phyloP scores from a whole-genome alignment of 805 yeast species.

The Candida ponderosae region DNA sequence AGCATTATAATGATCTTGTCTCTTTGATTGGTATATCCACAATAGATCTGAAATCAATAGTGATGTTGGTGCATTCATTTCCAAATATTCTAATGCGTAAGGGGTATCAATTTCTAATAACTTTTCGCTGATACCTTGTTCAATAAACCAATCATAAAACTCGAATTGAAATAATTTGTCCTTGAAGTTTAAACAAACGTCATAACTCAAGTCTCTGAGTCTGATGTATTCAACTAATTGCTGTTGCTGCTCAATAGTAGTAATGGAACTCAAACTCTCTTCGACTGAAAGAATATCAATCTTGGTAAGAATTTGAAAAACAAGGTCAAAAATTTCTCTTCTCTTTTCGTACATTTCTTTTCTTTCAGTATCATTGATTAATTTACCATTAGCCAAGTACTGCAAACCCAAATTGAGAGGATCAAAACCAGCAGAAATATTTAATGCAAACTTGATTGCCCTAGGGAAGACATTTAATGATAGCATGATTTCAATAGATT shows the following conservation, averaged over 20 bases:
- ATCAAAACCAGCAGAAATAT: constrained; percentile 65
- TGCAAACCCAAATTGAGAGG: constrained; percentile 50
- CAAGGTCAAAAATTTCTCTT: constrained; percentile 54
- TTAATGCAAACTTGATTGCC: constrained; percentile 75
- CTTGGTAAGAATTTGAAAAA: constrained; percentile 67
- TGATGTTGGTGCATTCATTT: constrained; percentile 54
- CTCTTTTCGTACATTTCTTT: constrained; percentile 44
- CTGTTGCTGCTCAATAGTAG: constrained; percentile 18
- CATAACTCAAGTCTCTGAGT: constrained; percentile 65
- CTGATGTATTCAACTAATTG: constrained; percentile 36
- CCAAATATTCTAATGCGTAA: constrained; percentile 68
- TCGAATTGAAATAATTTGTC: constrained; percentile 90
- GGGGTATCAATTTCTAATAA: constrained; percentile 77
- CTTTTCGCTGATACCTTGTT: constrained; percentile 69
- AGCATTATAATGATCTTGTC: constrained; percentile 73
- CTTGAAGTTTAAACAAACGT: constrained; percentile 59
- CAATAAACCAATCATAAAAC: constrained; percentile 86
- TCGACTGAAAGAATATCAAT: constrained; percentile 59
- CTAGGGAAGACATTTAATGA: constrained; percentile 75
- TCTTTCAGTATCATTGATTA: constrained; percentile 39
- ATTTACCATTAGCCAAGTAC: constrained; percentile 43
- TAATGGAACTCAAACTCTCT: constrained; percentile 18
- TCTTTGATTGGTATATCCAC: constrained; percentile 85
- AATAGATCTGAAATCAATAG: constrained; percentile 72
- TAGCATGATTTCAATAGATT: constrained; percentile 71